Percentiles rank a stretch among this genome's conserved stretches.
phyloP scores from a whole-genome alignment of 1,284 basidiomycete species.

The Moesziomyces globuligerus region DNA sequence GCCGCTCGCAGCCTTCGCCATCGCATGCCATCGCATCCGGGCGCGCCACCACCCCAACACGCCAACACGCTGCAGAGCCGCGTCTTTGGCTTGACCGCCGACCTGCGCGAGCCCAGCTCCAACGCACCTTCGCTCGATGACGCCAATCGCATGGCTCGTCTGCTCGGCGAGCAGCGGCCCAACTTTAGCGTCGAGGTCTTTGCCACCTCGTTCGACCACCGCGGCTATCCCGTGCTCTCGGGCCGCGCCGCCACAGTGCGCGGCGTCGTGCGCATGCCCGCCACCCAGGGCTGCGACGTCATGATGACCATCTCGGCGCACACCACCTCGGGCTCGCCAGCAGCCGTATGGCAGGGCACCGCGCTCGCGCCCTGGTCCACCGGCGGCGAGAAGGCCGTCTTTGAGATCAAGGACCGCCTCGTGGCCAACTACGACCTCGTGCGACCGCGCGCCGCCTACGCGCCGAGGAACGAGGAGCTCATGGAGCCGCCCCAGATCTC shows the following conservation, averaged over 20 bases:
- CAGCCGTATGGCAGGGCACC: slow-evolving; percentile 58
- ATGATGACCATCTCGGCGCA: slow-evolving; percentile 59
- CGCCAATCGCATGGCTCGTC: slow-evolving; percentile 22
- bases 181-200: slow-evolving; percentile 60
- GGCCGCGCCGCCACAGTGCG: slow-evolving; percentile 48
- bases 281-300: slow-evolving; percentile 50
- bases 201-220: slow-evolving; percentile 51
- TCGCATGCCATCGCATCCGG: slow-evolving; percentile 17
- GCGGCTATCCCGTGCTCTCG: slow-evolving; percentile 55
- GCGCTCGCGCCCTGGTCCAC: slow-evolving; percentile 50
- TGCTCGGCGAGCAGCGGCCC: slow-evolving; percentile 38
- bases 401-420: slow-evolving; percentile 50
- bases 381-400: slow-evolving; percentile 50
- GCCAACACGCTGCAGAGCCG: slow-evolving; percentile 23
- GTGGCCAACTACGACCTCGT: slow-evolving; percentile 42
- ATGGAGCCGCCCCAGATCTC: slow-evolving; percentile 40
- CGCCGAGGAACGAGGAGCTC: slow-evolving; percentile 42
- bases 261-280: slow-evolving; percentile 50
- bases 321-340: slow-evolving; percentile 57
- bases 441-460: slow-evolving; percentile 34
- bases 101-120: slow-evolving; percentile 33
- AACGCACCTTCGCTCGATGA: slow-evolving; percentile 22
- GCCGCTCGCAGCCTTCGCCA: slow-evolving; percentile 14
- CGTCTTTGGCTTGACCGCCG: slow-evolving; percentile 42
- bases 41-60: slow-evolving; percentile 6